phyloP scores from a whole-genome alignment of 805 yeast genomes.

The Metschnikowia dekortorum region DNA sequence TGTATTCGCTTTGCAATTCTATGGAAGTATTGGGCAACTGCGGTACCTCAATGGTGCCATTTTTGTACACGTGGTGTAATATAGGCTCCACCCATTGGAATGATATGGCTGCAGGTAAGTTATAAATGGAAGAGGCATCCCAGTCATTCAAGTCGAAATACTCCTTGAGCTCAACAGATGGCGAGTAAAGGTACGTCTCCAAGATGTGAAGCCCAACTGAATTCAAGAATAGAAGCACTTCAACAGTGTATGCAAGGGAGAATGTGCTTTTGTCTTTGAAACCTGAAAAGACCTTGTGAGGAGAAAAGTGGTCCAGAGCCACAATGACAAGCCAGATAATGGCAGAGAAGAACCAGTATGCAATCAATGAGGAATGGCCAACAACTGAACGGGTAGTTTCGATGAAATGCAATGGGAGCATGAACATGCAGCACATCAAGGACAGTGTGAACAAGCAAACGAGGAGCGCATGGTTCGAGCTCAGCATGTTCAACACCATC shows the following conservation, averaged over 20 bases:
- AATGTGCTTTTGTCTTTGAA: constrained; percentile 4
- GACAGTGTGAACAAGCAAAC: constrained; percentile 9
- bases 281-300: constrained; percentile 14
- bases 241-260: constrained; percentile 14
- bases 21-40: constrained; percentile 16
- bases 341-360: constrained; percentile 20
- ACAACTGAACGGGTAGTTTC: constrained; percentile 21
- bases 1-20: constrained; percentile 12
- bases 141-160: constrained; percentile 24
- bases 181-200: constrained; percentile 20
- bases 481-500: constrained; percentile 6
- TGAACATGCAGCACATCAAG: constrained; percentile 7
- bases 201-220: constrained; percentile 13
- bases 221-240: constrained; percentile 11
- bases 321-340: constrained; percentile 10
- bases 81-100: constrained; percentile 27
- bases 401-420: constrained; percentile 22
- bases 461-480: background rate
- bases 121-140: constrained; percentile 20
- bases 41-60: constrained; percentile 18
- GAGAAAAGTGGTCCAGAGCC: constrained; percentile 20
- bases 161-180: constrained; percentile 19
- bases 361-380: constrained; percentile 21
- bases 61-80: constrained; percentile 21
- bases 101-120: constrained; percentile 21